These are phyloP conservation scores for Pichia norvegensis DNA, from an alignment of 1,139 yeast species.

Conservation along the genomic window DNA sequence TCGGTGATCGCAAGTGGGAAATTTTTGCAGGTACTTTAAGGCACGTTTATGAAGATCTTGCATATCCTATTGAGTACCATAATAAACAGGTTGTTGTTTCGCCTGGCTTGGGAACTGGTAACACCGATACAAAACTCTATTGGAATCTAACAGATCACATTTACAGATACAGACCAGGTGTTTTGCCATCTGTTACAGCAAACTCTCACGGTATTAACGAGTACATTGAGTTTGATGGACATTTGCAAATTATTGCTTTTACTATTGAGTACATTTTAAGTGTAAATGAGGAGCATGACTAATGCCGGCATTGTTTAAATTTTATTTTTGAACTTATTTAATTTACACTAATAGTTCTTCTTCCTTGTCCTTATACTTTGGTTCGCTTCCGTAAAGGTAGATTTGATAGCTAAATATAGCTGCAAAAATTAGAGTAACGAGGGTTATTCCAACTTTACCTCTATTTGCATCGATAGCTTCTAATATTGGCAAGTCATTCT, in stretches of 20 bases:
- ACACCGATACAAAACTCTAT: slow-evolving; percentile 75
- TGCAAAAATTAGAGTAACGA: slow-evolving; percentile 32
- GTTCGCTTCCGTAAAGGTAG: slow-evolving; percentile 15
- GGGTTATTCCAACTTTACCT: slow-evolving; percentile 33
- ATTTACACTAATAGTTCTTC: slow-evolving; percentile 2
- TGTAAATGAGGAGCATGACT: slow-evolving; percentile 12
- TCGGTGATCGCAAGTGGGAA: slow-evolving; percentile 36
- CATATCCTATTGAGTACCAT: slow-evolving; percentile 32
- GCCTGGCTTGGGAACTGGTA: slow-evolving; percentile 67
- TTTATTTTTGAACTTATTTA: background rate
- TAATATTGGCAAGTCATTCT: slow-evolving; percentile 18
- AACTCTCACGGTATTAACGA: slow-evolving; percentile 55
- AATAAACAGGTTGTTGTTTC: slow-evolving; percentile 46
- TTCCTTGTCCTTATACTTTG: background rate
- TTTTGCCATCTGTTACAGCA: slow-evolving; percentile 20
- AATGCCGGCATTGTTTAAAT: no score
- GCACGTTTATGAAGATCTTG: slow-evolving; percentile 41
- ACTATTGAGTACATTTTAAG: slow-evolving; percentile 29
- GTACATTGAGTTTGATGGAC: slow-evolving; percentile 42
- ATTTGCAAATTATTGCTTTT: slow-evolving; percentile 52
- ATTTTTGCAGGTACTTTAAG: slow-evolving; percentile 41
- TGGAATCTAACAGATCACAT: slow-evolving; percentile 70
- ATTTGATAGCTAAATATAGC: slow-evolving; percentile 29
- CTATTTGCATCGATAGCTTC: slow-evolving; percentile 27
- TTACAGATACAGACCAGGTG: slow-evolving; percentile 49